phyloP scores from a whole-genome alignment of 1,284 basidiomycete genomes.

The Tilletia setariae region DNA sequence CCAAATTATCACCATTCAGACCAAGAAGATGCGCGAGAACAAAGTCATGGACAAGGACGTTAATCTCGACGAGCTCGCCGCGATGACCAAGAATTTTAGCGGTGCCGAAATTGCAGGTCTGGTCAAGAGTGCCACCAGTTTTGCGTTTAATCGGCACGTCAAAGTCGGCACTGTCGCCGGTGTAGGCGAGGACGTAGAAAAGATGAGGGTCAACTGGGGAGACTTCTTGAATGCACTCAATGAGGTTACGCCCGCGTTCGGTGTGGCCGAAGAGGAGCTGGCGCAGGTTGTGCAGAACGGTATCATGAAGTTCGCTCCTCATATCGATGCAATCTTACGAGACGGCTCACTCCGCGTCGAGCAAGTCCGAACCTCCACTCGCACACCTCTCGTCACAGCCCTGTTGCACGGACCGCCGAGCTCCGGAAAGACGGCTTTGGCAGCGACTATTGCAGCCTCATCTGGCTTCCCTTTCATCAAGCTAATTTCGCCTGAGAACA shows the following conservation, averaged over 20 bases:
- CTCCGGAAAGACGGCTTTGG: slow-evolving; percentile 91
- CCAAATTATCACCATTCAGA: slow-evolving; percentile 96
- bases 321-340: slow-evolving; percentile 74
- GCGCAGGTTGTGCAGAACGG: slow-evolving; percentile 92
- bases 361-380: slow-evolving; percentile 83
- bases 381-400: slow-evolving; percentile 87
- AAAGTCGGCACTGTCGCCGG: slow-evolving; percentile 96
- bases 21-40: slow-evolving; percentile 86
- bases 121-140: slow-evolving; percentile 96
- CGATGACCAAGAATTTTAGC: slow-evolving; percentile 91
- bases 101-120: slow-evolving; percentile 95
- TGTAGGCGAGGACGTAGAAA: slow-evolving; percentile 90
- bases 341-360: slow-evolving; percentile 91
- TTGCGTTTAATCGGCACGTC: slow-evolving; percentile 95
- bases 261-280: slow-evolving; percentile 95
- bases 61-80: slow-evolving; percentile 76
- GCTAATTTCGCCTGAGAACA: slow-evolving; percentile 88
- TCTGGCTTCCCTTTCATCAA: slow-evolving; percentile 98
- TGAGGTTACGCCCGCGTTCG: slow-evolving; percentile 94
- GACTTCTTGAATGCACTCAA: slow-evolving; percentile 91
- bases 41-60: slow-evolving; percentile 87
- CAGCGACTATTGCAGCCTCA: slow-evolving; percentile 86
- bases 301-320: slow-evolving; percentile 80
- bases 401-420: slow-evolving; percentile 83
- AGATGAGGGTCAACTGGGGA: slow-evolving; percentile 77